Evolutionary conservation across 164 flowering plant genomes (phyloP).

Genomic region (Liriodendron chinense): DNA sequence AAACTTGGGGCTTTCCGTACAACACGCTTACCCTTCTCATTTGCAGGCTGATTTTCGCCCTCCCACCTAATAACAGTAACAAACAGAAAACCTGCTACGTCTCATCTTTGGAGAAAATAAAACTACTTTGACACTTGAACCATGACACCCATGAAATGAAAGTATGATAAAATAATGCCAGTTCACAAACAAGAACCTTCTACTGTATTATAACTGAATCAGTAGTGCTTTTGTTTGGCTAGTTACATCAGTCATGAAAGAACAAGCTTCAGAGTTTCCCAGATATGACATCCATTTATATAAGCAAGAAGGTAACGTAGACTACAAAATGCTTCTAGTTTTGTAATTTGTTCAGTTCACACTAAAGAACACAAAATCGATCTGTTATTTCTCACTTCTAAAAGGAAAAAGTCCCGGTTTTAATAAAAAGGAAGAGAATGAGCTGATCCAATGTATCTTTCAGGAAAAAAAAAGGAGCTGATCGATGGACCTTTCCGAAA

Average conservation of each 20-base stretch:
- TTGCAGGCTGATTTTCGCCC: constrained; percentile 42
- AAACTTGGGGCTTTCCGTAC: constrained; percentile 67
- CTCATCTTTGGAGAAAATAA: background rate
- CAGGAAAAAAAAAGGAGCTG: no score
- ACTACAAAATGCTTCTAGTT: no score
- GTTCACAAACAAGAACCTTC: background rate
- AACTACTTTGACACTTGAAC: background rate
- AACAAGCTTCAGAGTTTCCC: background rate
- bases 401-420: no score
- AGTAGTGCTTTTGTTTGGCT: background rate
- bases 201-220: background rate
- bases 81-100: background rate
- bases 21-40: constrained; percentile 46
- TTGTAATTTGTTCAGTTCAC: no score
- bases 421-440: no score
- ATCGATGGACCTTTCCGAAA: no score
- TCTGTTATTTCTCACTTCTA: no score
- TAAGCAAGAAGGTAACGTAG: no score
- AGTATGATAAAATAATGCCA: background rate
- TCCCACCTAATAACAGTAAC: constrained; percentile 47
- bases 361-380: no score
- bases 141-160: background rate
- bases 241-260: background rate
- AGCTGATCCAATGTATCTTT: no score
- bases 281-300: background rate